Conservation (phyloP, 2,329 filamentous ascomycete genomes). For the Cladosporium oxysporum region DNA sequence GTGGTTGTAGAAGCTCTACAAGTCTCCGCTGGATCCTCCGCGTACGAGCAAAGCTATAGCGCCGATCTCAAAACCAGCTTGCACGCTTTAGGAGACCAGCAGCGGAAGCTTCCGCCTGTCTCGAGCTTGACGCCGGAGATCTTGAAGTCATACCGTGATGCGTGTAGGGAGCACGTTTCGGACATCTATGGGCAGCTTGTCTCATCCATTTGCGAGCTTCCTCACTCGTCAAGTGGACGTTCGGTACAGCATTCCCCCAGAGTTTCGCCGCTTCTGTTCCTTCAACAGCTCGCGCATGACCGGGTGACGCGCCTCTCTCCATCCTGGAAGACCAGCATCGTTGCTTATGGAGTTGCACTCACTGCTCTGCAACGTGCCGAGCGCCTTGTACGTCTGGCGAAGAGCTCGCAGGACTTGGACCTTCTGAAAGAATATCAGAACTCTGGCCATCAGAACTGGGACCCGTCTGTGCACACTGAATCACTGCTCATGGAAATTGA, state of each 20-base stretch:
- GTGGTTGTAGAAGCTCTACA: neutral
- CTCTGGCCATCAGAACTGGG: conserved; percentile 59
- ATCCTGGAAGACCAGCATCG: conserved; percentile 44
- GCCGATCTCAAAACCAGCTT: neutral
- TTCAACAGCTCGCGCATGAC: conserved; percentile 51
- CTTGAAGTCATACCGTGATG: neutral
- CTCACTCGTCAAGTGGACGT: neutral
- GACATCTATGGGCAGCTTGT: neutral
- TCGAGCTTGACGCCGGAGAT: neutral
- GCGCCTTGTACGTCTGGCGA: conserved; percentile 48
- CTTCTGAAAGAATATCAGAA: conserved; percentile 47
- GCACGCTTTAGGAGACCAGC: neutral
- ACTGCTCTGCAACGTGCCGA: conserved; percentile 49
- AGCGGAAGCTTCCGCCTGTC: neutral
- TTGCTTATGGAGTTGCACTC: conserved; percentile 48
- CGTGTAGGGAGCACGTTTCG: neutral
- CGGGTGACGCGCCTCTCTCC: conserved; percentile 35
- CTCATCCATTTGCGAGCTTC: neutral
- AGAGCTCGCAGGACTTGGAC: conserved; percentile 2
- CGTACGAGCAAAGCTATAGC: conserved; percentile 16
- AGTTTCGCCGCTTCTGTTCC: conserved; percentile 45
- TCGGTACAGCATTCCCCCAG: conserved; percentile 50
- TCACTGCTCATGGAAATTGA: conserved; percentile 70
- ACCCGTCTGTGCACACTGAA: conserved; percentile 56
- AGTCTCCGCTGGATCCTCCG: neutral